Base-by-base conservation (phyloP, 2,329 filamentous ascomycete genomes). In the Hypoxylon sp. region DNA sequence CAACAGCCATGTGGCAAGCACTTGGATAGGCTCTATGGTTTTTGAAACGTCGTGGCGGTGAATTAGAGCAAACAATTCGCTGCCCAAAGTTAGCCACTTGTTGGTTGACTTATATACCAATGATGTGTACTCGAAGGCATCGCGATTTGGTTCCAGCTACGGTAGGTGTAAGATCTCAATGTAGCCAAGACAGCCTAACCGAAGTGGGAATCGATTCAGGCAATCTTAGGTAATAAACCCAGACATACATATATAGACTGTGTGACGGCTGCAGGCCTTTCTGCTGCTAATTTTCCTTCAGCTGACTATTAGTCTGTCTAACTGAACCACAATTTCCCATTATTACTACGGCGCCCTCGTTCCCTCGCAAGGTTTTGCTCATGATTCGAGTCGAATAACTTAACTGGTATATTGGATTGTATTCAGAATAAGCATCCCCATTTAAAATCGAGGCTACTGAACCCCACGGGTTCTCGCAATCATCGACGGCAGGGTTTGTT, bases 151-250 rank as follows among this genome's bases (percentile, higher is more conserved):
- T 42, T 22, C 42, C 20, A 53, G 53, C 25, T 37, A 30, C 11
- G 48, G 49, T 48, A 61, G 40, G 25, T 10, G 54, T 44, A 60
- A 66, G 61, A 59, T 66, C 61, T 59, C 20, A 27, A 37, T 35
- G 33, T 31, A 44, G 50, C 51, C 46, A 66, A 61, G 64, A 54
- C 48, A 17, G 30, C 54, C 60, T 62, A 62, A 48, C 61, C 35
- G 1, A 53, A 48, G 30, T 17, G 13, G 48, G 49, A 31, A 63
- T 49, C 20, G 33, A 25, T 40, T 25, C 31, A 49, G 58, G 58
- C 22, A 25, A 60, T 66, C 58, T 69, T 69, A 66, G 62, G 62
- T 66, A 65, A 69, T 65, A 53, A 48, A 40, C 48, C 40, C 11
- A 31, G 20, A 33, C 55, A 31, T 59, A 42, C 48, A 51, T 46